Evolutionary conservation across 345 rosid species (phyloP), one percentile per base, ranked within the genome.

Genomic region (Streptanthus diversifolius): DNA sequence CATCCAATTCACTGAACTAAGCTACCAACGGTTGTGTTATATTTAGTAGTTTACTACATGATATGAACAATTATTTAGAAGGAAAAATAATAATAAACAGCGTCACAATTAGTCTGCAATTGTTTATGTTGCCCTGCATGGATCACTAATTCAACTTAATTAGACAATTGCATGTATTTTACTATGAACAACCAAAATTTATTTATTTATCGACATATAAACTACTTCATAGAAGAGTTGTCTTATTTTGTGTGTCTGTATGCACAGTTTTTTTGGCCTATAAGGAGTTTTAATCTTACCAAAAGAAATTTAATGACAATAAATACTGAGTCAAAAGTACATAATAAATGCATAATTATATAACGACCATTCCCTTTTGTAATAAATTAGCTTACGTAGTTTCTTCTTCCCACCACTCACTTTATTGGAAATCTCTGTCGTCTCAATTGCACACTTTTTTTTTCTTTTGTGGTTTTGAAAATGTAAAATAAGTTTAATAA

Each of bases 281-380:
- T 12, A 59, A 17, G 59, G 41, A 39, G 63, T 30, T 55, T 56
- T 30, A 30, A 17, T 43, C 43, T 14, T 22, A 69, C 67, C 21
- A 58, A 45, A 36, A 35, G 1, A 30, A 29, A 61, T 29, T 11
- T 22, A 21, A 43, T 54, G 64, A 44, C 54, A 22, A 30, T 8
- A 57, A 74, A 66, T 74, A 56, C 54, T 29, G 49, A 66, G 73
- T 74, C 78, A 74, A 67, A 66, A 67, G 62, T 48, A 59, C 73
- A 59, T 74, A 40, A 49, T 74, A 58, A 66, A 74, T 74, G 78
- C 62, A 11, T 59, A 67, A 27, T 37, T 29, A 65, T 56, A 44
- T 73, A 73, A 65, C 66, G n/a, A 60, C 68, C 60, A 60, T 60
- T 71, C 53, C 19, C 61, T 33, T 21, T 63, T 21, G 77, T 55